A percentile compares a stretch with the other conserved stretches of the same genome.
Conservation (phyloP, 2,329 filamentous ascomycete species). For the Triangularia verruculosa region DNA sequence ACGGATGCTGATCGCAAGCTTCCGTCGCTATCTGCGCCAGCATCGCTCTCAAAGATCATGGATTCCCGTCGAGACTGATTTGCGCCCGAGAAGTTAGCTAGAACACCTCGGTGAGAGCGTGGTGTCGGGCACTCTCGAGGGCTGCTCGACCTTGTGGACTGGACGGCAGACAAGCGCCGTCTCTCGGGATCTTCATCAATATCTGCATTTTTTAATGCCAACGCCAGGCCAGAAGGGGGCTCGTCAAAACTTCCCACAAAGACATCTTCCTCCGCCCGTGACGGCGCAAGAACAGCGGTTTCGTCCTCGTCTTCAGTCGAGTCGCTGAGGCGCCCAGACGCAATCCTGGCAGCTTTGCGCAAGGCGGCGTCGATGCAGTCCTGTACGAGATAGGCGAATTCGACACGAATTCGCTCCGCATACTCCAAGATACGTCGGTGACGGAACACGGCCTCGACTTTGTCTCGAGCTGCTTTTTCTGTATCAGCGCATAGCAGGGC, state of each 20-base stretch:
- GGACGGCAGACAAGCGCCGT: conserved; percentile 53
- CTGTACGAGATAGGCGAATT: conserved; percentile 89
- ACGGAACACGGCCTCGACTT: conserved; percentile 89
- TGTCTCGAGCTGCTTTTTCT: conserved; percentile 76
- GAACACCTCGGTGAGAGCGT: conserved; percentile 67
- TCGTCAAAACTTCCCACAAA: conserved; percentile 58
- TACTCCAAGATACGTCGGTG: conserved; percentile 94
- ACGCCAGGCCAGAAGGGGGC: conserved; percentile 51
- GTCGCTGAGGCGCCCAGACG: conserved; percentile 79
- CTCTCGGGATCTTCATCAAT: conserved; percentile 41
- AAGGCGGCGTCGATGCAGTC: conserved; percentile 93
- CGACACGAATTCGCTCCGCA: conserved; percentile 88
- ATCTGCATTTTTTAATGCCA: conserved; percentile 49
- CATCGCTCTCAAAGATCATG: conserved; percentile 78
- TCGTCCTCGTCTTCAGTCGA: conserved; percentile 63
- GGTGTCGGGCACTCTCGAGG: conserved; percentile 89
- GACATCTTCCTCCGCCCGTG: conserved; percentile 51
- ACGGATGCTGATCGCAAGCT: conserved; percentile 79
- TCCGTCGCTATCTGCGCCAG: conserved; percentile 74
- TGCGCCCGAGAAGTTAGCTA: conserved; percentile 56
- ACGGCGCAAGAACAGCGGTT: conserved; percentile 36
- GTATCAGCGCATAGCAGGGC: conserved; percentile 87
- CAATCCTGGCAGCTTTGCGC: conserved; percentile 83
- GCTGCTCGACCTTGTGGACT: conserved; percentile 83
- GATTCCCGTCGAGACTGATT: conserved; percentile 71